Evolutionary conservation across 768 basidiomycete species (phyloP).

Genomic region (Termitomyces sp.): DNA sequence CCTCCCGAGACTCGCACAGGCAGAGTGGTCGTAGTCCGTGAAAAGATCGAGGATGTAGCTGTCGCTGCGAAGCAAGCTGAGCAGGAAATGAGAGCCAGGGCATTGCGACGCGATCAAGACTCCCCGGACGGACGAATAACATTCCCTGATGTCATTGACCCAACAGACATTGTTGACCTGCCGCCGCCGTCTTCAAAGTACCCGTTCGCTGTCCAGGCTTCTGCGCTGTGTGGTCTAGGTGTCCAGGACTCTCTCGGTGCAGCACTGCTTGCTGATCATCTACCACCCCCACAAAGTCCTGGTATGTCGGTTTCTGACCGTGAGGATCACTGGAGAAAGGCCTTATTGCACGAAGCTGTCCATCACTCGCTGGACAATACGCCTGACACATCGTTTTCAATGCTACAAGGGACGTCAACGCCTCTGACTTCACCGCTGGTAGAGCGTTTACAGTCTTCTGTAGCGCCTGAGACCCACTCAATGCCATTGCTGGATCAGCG

Average conservation of each 20-base stretch:
- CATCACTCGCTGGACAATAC: slow-evolving; percentile 62
- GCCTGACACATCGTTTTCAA: slow-evolving; percentile 41
- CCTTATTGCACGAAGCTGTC: slow-evolving; percentile 72
- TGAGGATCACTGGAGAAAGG: slow-evolving; percentile 73
- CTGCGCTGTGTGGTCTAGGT: slow-evolving; percentile 66
- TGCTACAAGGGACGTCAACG: slow-evolving; percentile 28
- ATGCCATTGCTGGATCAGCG: slow-evolving; percentile 36
- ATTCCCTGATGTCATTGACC: slow-evolving; percentile 67
- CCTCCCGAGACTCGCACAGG: slow-evolving; percentile 34
- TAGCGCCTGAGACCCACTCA: slow-evolving; percentile 16
- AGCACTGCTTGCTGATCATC: slow-evolving; percentile 64
- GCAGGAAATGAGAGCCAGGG: slow-evolving; percentile 59
- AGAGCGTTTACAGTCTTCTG: slow-evolving; percentile 1
- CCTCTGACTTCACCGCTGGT: slow-evolving; percentile 31
- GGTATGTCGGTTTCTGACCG: slow-evolving; percentile 48
- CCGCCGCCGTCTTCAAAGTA: slow-evolving; percentile 66
- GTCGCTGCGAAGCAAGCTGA: slow-evolving; percentile 74
- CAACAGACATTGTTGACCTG: slow-evolving; percentile 78
- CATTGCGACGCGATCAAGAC: slow-evolving; percentile 40
- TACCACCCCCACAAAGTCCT: slow-evolving; percentile 66
- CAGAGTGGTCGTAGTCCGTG: slow-evolving; percentile 79
- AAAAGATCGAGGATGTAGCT: slow-evolving; percentile 69
- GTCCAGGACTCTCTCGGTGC: slow-evolving; percentile 74
- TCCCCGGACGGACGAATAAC: slow-evolving; percentile 31
- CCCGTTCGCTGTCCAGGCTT: slow-evolving; percentile 72